Percentiles rank a stretch among this genome's conserved stretches.
Conservation (phyloP, 2,329 filamentous ascomycete species). For the Hymenoscyphus albidus region DNA sequence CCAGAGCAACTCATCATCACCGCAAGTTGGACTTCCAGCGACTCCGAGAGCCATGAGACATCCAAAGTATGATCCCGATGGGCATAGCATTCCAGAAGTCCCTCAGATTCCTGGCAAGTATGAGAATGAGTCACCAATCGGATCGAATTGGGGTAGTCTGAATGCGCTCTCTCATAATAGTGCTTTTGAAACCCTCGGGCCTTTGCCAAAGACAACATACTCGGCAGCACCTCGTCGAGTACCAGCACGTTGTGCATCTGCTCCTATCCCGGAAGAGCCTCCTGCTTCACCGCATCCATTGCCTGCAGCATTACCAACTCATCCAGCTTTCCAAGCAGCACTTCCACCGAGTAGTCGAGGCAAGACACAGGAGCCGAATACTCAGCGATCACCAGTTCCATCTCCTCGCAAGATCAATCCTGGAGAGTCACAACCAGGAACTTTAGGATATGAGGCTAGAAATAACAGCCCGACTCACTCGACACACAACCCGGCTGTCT, state of each 20-base stretch:
- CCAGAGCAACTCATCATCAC: constrained; percentile 47
- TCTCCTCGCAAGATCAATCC: constrained; percentile 33
- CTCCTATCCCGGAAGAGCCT: constrained; percentile 49
- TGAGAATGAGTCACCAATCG: constrained; percentile 21
- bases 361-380: constrained; percentile 25
- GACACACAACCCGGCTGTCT: constrained; percentile 23
- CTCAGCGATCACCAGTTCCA: constrained; percentile 17
- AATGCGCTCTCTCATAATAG: constrained; percentile 28
- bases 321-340: constrained; percentile 42
- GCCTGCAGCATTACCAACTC: constrained; percentile 35
- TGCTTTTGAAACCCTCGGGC: constrained; percentile 30
- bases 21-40: constrained; percentile 73
- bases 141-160: constrained; percentile 25
- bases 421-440: constrained; percentile 33
- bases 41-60: constrained; percentile 90
- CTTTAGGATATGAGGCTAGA: constrained; percentile 30
- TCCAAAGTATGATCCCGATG: constrained; percentile 61
- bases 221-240: constrained; percentile 45
- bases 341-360: constrained; percentile 36
- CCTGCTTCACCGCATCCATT: constrained; percentile 31
- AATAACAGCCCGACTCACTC: constrained; percentile 30
- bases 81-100: constrained; percentile 53
- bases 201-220: constrained; percentile 35
- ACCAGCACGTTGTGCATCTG: constrained; percentile 58
- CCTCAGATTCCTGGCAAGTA: constrained; percentile 50